Conservation (phyloP, 1,284 basidiomycete species). For the Leccinum griseonigrum region DNA sequence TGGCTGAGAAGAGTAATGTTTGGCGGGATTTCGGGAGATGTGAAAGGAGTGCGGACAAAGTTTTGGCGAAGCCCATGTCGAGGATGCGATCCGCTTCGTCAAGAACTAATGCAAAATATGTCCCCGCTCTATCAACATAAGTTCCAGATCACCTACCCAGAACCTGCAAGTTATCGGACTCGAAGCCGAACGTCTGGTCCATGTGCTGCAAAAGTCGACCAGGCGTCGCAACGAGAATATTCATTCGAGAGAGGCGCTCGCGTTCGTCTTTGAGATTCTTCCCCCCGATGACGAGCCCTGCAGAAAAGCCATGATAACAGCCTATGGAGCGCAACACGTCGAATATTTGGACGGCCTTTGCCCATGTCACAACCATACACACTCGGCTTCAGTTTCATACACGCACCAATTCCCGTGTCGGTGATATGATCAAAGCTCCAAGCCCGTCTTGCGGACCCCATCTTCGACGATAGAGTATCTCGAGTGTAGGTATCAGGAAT, state of each 20-base stretch:
- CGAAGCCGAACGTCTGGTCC: constrained; percentile 97
- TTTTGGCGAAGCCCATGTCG: constrained; percentile 93
- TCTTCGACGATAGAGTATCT: constrained; percentile 69
- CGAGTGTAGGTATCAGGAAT: constrained; percentile 77
- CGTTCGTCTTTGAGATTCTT: constrained; percentile 95
- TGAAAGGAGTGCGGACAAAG: constrained; percentile 85
- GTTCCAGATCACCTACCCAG: constrained; percentile 58
- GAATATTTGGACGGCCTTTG: constrained; percentile 93
- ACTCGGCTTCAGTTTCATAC: constrained; percentile 2
- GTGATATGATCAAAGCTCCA: constrained; percentile 92
- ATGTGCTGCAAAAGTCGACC: constrained; percentile 95
- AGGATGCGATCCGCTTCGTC: constrained; percentile 97
- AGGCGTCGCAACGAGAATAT: constrained; percentile 96
- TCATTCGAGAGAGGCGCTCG: constrained; percentile 89
- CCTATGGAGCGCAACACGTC: constrained; percentile 93
- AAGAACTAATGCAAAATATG: constrained; percentile 56
- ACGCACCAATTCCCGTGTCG: constrained; percentile 88
- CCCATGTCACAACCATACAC: constrained; percentile 5
- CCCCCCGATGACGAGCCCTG: constrained; percentile 94
- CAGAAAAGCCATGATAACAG: constrained; percentile 88
- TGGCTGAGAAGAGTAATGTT: constrained; percentile 95
- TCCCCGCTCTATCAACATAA: background rate
- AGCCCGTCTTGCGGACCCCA: constrained; percentile 86
- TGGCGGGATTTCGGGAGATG: constrained; percentile 87
- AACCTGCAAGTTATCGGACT: constrained; percentile 85